A percentile compares a stretch with the other conserved stretches of the same genome.
Evolutionary conservation across 495 filamentous ascomycete species (phyloP).

Genomic region (Hypoxylon perforatum): DNA sequence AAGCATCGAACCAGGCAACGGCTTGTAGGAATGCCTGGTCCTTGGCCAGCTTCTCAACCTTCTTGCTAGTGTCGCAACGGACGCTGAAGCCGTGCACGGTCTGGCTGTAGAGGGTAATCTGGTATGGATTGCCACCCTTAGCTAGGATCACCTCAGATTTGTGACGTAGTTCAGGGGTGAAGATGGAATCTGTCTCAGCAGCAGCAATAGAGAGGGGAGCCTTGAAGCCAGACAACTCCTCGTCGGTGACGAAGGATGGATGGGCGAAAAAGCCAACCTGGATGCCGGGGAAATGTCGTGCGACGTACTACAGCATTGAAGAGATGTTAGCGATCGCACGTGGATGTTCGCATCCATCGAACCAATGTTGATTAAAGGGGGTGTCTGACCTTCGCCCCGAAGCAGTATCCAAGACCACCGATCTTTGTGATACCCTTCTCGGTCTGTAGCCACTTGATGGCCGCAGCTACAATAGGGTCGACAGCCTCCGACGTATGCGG

Average conservation of each 20-base stretch:
- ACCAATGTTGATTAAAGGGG: slow-evolving; percentile 9
- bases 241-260: slow-evolving; percentile 77
- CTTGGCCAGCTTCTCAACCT: slow-evolving; percentile 76
- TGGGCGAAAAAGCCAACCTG: slow-evolving; percentile 76
- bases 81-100: slow-evolving; percentile 84
- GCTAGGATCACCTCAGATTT: slow-evolving; percentile 63
- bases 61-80: slow-evolving; percentile 69
- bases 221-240: slow-evolving; percentile 75
- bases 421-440: slow-evolving; percentile 70
- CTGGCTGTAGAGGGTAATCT: slow-evolving; percentile 81
- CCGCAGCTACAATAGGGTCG: slow-evolving; percentile 58
- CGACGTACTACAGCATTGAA: slow-evolving; percentile 48
- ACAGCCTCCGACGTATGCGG: slow-evolving; percentile 68
- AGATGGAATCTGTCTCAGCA: slow-evolving; percentile 80
- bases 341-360: not conserved
- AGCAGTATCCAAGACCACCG: slow-evolving; percentile 80
- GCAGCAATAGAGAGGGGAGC: slow-evolving; percentile 80
- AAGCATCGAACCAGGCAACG: slow-evolving; percentile 75
- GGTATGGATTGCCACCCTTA: slow-evolving; percentile 73
- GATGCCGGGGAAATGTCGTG: slow-evolving; percentile 58
- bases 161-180: slow-evolving; percentile 75
- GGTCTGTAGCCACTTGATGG: slow-evolving; percentile 58
- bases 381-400: slow-evolving; percentile 66
- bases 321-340: not conserved
- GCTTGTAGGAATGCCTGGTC: slow-evolving; percentile 86